phyloP scores from a whole-genome alignment of 1,284 basidiomycete genomes.

The Ustilago cynodontis region DNA sequence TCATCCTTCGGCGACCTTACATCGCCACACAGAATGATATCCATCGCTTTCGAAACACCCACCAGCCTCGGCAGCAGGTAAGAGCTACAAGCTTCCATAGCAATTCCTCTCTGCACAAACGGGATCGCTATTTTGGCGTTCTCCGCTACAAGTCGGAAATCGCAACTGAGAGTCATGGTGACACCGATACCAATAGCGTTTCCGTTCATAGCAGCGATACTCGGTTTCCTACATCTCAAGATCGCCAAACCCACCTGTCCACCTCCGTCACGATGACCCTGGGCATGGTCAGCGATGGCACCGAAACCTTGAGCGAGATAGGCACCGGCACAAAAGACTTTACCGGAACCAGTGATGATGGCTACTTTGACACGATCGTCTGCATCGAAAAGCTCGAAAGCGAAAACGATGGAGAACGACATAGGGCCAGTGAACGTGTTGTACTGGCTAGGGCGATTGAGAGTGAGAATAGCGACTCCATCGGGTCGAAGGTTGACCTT shows the following conservation, averaged over 20 bases:
- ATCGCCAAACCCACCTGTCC: constrained; percentile 50
- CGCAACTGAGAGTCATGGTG: constrained; percentile 54
- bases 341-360: constrained; percentile 55
- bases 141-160: constrained; percentile 43
- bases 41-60: constrained; percentile 54
- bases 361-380: constrained; percentile 57
- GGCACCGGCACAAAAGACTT: constrained; percentile 60
- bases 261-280: constrained; percentile 56
- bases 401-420: constrained; percentile 53
- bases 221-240: constrained; percentile 52
- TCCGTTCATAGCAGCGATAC: constrained; percentile 62
- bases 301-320: constrained; percentile 56
- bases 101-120: constrained; percentile 59
- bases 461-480: constrained; percentile 42
- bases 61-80: constrained; percentile 57
- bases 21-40: constrained; percentile 59
- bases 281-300: constrained; percentile 35
- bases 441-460: constrained; percentile 33
- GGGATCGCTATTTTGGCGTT: constrained; percentile 61
- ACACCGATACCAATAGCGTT: constrained; percentile 62
- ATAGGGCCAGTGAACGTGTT: constrained; percentile 58
- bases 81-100: constrained; percentile 54
- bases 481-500: constrained; percentile 21
- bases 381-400: constrained; percentile 59
- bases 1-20: constrained; percentile 33